Conservation (phyloP, 192 early-diverging fungal species). For the Rhizophagus clarus region DNA sequence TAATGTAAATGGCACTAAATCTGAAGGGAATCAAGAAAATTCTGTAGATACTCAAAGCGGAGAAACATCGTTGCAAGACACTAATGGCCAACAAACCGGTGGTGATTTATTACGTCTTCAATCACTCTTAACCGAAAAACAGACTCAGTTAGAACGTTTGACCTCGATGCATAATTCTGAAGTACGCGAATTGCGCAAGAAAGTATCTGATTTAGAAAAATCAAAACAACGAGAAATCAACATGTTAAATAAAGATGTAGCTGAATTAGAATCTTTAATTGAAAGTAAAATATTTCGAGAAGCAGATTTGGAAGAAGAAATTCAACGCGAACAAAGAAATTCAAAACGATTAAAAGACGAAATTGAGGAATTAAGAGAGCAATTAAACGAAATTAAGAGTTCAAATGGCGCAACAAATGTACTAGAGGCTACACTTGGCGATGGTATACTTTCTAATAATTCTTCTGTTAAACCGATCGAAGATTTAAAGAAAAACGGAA, state of each 20-base stretch:
- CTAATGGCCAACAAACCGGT: conserved; percentile 18
- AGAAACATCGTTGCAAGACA: conserved; percentile 22
- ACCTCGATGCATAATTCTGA: conserved; percentile 53
- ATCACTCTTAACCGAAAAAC: conserved; percentile 43
- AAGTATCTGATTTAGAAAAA: conserved; percentile 56
- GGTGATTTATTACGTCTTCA: conserved; percentile 41
- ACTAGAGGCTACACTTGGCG: not conserved
- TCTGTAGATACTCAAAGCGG: conserved; percentile 7
- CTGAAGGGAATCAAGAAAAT: conserved; percentile 6
- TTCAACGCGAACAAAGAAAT: conserved; percentile 50
- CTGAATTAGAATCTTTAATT: conserved; percentile 65
- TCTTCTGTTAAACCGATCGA: not conserved
- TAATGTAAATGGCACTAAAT: not conserved
- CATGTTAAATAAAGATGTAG: conserved; percentile 64
- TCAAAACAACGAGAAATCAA: conserved; percentile 63
- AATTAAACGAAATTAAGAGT: conserved; percentile 47
- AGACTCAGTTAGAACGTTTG: conserved; percentile 50
- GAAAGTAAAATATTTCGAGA: conserved; percentile 79
- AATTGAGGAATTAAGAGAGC: conserved; percentile 54
- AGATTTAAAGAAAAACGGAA: not conserved
- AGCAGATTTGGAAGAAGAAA: conserved; percentile 63
- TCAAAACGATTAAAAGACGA: conserved; percentile 46
- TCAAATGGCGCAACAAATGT: not conserved
- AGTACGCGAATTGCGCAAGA: conserved; percentile 50
- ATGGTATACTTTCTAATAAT: not conserved